Conservation (phyloP, 2,329 filamentous ascomycete genomes). For the Huntiella omanensis region DNA sequence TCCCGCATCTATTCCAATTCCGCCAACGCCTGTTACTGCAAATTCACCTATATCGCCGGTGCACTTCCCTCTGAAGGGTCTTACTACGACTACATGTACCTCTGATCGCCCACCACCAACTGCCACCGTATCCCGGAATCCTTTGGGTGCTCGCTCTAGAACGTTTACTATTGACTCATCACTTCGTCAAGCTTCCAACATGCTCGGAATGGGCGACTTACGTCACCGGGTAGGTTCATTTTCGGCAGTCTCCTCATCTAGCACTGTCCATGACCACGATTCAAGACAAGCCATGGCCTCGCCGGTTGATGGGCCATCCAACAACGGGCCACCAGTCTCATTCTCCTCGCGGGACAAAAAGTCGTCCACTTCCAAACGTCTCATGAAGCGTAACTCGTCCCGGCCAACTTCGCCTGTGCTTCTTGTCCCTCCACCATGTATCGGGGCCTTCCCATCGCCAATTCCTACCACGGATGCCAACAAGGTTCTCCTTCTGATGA, state of each 20-base stretch:
- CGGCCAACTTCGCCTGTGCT: conserved; percentile 39
- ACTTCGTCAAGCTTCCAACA: conserved; percentile 25
- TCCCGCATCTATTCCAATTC: conserved; percentile 17
- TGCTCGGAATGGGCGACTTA: conserved; percentile 24
- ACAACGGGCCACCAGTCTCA: conserved; percentile 12
- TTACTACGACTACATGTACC: background rate
- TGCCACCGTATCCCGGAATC: conserved; percentile 6
- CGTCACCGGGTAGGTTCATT: conserved; percentile 53
- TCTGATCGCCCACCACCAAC: conserved; percentile 9
- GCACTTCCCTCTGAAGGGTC: background rate
- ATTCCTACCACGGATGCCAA: conserved; percentile 49
- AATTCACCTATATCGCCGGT: background rate
- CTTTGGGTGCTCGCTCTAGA: conserved; percentile 24
- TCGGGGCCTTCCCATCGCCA: conserved; percentile 40
- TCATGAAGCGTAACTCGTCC: conserved; percentile 35
- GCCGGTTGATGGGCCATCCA: conserved; percentile 19
- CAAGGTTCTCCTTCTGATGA: conserved; percentile 59
- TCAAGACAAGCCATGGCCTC: conserved; percentile 21
- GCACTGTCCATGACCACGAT: conserved; percentile 30
- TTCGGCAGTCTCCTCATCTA: conserved; percentile 31
- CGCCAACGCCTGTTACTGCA: background rate
- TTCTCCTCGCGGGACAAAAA: conserved; percentile 21
- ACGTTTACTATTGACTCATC: conserved; percentile 38
- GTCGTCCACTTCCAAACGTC: conserved; percentile 27
- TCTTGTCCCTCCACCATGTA: conserved; percentile 28